Base-by-base conservation (phyloP, 148 eudicot species). In the Vaccinium vitisidaea region DNA sequence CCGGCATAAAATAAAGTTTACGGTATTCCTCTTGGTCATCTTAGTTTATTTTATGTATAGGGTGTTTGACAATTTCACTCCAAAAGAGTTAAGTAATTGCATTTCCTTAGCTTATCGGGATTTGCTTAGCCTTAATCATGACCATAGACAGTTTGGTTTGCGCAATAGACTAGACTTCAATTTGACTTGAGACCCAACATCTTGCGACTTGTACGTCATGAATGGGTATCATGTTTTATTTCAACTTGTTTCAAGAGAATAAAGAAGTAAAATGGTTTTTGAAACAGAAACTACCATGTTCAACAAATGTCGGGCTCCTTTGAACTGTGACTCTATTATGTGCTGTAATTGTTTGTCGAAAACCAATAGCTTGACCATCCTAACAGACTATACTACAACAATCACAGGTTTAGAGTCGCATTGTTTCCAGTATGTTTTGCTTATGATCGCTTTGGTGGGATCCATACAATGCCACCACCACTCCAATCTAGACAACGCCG, bases 221-320 rank as follows among this genome's bases (percentile, higher is more conserved):
- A 9, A 63, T n/a, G 30, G 25, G 70, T 63, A 12, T 63, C 70
- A 8, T 63, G 70, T n/a, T 63, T n/a, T n/a, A 27, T 63, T 63
- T n/a, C 67, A 61, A 63, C 70, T 63, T 63, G 70, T 27, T 63
- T 63, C 70, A n/a, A n/a, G 23, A 63, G 70, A 21, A 63, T n/a
- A 8, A 63, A 63, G 70, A 49, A 49, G 52, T 49, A 49, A 49
- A 8, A 49, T 5, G 52, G 6, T 49, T 49, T 63, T 63, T 13
- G 3, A 63, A 63, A 63, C 25, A 61, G 11, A 1, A 6, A 58
- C 65, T 61, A 2, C 25, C 67, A 21, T n/a, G 30, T 63, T 61
- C 9, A n/a, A n/a, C 13, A 6, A 58, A 63, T 8, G 27, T n/a
- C 4, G 1, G 69, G 13, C 30, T n/a, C 9, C 30, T 61, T 21